Percentiles rank a stretch among this genome's conserved stretches.
Evolutionary conservation across 805 yeast genomes (phyloP).

Genomic region (Cyberlindnera subsufficiens): DNA sequence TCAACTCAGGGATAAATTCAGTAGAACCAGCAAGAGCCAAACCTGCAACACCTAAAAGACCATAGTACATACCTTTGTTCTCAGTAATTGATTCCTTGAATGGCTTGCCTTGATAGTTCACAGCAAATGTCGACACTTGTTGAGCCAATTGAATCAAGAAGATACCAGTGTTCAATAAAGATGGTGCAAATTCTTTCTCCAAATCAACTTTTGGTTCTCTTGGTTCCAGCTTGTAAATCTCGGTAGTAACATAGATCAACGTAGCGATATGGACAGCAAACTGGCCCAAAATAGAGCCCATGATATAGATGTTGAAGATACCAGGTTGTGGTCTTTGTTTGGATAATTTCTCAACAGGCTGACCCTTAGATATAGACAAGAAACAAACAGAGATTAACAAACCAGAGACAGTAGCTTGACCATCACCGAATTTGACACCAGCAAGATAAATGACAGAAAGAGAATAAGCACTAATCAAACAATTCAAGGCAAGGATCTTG

Average conservation of each 20-base stretch:
- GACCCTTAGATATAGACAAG: constrained; percentile 90
- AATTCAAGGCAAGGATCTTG: constrained; percentile 93
- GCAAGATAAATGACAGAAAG: constrained; percentile 90
- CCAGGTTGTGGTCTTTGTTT: constrained; percentile 97
- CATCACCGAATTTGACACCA: constrained; percentile 97
- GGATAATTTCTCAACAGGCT: constrained; percentile 81
- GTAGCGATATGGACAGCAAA: constrained; percentile 88
- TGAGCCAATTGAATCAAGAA: constrained; percentile 91
- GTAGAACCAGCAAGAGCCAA: constrained; percentile 89
- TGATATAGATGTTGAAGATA: constrained; percentile 88
- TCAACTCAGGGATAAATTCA: constrained; percentile 90
- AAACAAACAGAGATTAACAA: constrained; percentile 87
- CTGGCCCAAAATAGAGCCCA: constrained; percentile 97
- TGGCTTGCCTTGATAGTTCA: constrained; percentile 95
- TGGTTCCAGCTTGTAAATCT: constrained; percentile 86
- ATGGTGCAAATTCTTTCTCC: constrained; percentile 83
- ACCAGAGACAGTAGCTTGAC: constrained; percentile 97
- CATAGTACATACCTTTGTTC: constrained; percentile 96
- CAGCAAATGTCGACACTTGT: constrained; percentile 96
- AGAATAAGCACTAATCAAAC: constrained; percentile 94
- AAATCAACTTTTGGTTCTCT: constrained; percentile 85
- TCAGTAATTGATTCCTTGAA: constrained; percentile 86
- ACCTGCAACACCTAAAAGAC: constrained; percentile 83
- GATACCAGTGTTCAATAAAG: constrained; percentile 92
- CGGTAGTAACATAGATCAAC: constrained; percentile 74